Conservation (phyloP, 1,139 yeast genomes). For the Arxiozyma heterogenica region DNA sequence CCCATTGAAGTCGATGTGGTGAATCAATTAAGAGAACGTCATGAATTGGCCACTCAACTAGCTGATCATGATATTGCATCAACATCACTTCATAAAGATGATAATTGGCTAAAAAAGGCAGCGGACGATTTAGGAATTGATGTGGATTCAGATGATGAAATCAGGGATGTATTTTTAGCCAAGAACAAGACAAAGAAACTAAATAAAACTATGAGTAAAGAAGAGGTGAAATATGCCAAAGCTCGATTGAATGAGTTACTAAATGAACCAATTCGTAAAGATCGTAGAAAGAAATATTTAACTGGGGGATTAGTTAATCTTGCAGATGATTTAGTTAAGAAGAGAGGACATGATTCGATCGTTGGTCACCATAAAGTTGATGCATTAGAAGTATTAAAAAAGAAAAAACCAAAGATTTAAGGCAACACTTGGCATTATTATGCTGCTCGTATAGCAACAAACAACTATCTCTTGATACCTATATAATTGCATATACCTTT, state of each 20-base stretch:
- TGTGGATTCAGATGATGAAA: slow-evolving; percentile 44
- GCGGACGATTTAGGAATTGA: slow-evolving; percentile 90
- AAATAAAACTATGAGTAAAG: slow-evolving; percentile 44
- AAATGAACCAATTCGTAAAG: slow-evolving; percentile 53
- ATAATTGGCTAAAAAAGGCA: slow-evolving; percentile 77
- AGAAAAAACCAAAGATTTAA: slow-evolving; percentile 15
- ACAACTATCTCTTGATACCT: background rate
- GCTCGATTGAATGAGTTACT: slow-evolving; percentile 52
- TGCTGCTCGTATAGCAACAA: background rate
- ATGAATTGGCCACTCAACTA: slow-evolving; percentile 56
- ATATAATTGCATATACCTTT: background rate
- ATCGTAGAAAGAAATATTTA: slow-evolving; percentile 62
- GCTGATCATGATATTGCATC: slow-evolving; percentile 62
- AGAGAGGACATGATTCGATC: slow-evolving; percentile 59
- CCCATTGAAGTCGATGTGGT: slow-evolving; percentile 73
- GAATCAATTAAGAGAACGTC: slow-evolving; percentile 60
- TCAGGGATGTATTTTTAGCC: slow-evolving; percentile 56
- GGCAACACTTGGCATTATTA: background rate
- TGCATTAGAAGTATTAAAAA: slow-evolving; percentile 61
- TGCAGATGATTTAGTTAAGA: slow-evolving; percentile 74
- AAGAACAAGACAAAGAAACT: slow-evolving; percentile 55
- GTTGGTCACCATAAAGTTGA: slow-evolving; percentile 61
- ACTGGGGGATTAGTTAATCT: slow-evolving; percentile 78
- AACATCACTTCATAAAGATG: slow-evolving; percentile 58
- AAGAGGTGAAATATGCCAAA: slow-evolving; percentile 41